phyloP scores from a whole-genome alignment of 2,329 filamentous ascomycete species.

The Epichloe baconii region DNA sequence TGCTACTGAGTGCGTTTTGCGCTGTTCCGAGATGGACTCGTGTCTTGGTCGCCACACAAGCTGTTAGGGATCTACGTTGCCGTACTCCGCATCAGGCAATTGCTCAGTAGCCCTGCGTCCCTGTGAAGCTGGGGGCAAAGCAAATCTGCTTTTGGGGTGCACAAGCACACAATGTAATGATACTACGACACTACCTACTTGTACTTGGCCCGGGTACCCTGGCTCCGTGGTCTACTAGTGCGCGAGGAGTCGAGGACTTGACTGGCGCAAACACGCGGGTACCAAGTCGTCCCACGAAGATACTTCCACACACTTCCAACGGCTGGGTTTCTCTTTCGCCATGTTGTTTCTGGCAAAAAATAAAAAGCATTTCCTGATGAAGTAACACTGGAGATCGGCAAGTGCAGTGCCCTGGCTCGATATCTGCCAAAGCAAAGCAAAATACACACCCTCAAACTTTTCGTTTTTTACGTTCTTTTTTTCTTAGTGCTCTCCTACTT shows the following conservation, averaged over 20 bases:
- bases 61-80: not conserved
- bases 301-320: not conserved
- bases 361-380: conserved; percentile 1
- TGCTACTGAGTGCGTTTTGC: not conserved
- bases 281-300: conserved; percentile 1
- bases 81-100: not conserved
- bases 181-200: no score
- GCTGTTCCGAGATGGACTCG: not conserved
- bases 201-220: not conserved
- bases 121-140: not conserved
- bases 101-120: not conserved
- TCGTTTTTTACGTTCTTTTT: not conserved
- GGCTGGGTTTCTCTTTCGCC: not conserved
- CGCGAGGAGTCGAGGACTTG: not conserved
- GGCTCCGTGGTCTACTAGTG: not conserved
- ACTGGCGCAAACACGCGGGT: conserved; percentile 2
- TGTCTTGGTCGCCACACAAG: not conserved
- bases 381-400: not conserved
- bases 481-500: not conserved
- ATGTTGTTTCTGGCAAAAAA: not conserved
- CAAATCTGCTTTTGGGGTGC: not conserved
- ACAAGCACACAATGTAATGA: not conserved
- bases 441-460: not conserved
- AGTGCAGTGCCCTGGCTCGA: not conserved
- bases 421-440: not conserved